These are phyloP conservation scores for Chlorociboria aeruginascens DNA, from an alignment of 495 filamentous ascomycete genomes.

Conservation along the genomic window DNA sequence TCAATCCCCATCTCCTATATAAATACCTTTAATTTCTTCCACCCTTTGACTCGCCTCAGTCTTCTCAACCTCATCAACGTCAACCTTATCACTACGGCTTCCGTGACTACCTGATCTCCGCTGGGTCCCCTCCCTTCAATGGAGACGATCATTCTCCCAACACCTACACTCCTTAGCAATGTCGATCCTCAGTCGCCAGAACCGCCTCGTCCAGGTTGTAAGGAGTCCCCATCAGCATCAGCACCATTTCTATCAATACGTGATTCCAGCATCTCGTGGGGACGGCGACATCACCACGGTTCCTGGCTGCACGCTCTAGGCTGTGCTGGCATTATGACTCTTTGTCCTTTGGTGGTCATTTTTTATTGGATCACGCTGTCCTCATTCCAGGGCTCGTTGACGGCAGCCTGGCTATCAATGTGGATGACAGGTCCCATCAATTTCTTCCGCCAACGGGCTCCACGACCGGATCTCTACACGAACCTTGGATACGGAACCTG, in stretches of 20 bases:
- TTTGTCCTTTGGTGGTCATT: conserved; percentile 10
- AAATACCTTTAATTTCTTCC: too few species aligned
- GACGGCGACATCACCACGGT: conserved; percentile 14
- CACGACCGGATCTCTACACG: not conserved
- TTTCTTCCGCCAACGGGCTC: conserved; percentile 8
- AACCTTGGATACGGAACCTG: conserved; percentile 6
- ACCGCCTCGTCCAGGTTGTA: too few species aligned
- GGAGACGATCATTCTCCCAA: too few species aligned
- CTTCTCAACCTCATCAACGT: too few species aligned
- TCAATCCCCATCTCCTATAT: too few species aligned
- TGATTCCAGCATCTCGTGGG: conserved; percentile 15
- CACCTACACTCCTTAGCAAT: too few species aligned
- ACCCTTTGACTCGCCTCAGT: too few species aligned
- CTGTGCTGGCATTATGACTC: conserved; percentile 9
- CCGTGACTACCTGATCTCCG: too few species aligned
- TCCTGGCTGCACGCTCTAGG: conserved; percentile 12
- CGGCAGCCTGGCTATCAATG: not conserved
- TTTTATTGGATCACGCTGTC: conserved; percentile 13
- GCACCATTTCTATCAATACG: conserved; percentile 8
- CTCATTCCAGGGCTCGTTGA: conserved; percentile 7
- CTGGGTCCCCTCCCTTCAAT: too few species aligned
- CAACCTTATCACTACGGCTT: too few species aligned
- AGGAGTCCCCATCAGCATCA: too few species aligned
- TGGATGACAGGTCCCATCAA: not conserved
- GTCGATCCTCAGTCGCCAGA: too few species aligned